phyloP scores from a whole-genome alignment of 2,329 filamentous ascomycete species.

The Sarocladium oryzae region DNA sequence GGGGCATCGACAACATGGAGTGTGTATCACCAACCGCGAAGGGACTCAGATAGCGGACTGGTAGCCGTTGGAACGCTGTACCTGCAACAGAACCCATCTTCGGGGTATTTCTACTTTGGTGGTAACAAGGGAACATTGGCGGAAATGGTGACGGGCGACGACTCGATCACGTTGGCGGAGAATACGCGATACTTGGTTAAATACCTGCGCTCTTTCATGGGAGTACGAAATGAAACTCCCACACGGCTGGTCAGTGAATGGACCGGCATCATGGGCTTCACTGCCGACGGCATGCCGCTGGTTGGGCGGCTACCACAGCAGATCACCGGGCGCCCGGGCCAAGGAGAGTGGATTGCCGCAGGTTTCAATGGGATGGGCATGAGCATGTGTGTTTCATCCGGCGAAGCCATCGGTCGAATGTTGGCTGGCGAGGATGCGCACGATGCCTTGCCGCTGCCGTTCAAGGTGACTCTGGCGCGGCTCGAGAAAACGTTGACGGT shows the following conservation, averaged over 20 bases:
- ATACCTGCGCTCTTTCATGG: constrained; percentile 20
- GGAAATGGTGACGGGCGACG: constrained; percentile 41
- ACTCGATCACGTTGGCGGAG: constrained; percentile 31
- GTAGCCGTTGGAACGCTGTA: constrained; percentile 3
- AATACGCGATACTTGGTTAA: constrained; percentile 37
- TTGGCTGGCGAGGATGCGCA: too few species aligned
- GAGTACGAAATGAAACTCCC: constrained; percentile 29
- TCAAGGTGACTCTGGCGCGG: too few species aligned
- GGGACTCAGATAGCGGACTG: neutral
- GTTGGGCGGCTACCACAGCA: constrained; percentile 33
- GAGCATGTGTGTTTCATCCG: too few species aligned
- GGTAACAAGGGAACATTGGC: constrained; percentile 40
- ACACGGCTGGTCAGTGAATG: too few species aligned
- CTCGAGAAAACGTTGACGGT: too few species aligned
- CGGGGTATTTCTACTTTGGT: constrained; percentile 46
- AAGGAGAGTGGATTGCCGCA: constrained; percentile 45
- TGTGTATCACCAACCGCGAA: neutral
- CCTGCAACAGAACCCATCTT: neutral
- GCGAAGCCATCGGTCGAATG: too few species aligned
- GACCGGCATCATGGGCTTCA: constrained; percentile 43
- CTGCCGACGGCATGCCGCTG: constrained; percentile 42
- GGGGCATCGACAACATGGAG: constrained; percentile 42
- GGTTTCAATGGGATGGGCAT: neutral
- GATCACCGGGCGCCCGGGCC: constrained; percentile 13
- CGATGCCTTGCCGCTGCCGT: too few species aligned